These are phyloP conservation scores for Termitomyces sp. DNA, from an alignment of 768 basidiomycete genomes.

Conservation along the genomic window DNA sequence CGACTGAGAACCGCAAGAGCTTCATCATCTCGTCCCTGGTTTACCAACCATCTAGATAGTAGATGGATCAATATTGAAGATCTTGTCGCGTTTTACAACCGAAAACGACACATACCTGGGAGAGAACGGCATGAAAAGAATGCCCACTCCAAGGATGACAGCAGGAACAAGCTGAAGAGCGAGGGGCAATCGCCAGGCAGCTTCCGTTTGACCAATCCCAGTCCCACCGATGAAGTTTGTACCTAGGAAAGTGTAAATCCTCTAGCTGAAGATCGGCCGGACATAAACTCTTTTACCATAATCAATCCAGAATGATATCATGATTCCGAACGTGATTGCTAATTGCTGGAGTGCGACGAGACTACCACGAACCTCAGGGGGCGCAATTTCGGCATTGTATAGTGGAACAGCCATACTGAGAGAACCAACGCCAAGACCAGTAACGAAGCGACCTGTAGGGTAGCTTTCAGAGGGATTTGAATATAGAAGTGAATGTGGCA, in stretches of 20 bases:
- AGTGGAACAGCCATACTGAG: constrained; percentile 82
- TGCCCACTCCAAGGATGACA: constrained; percentile 64
- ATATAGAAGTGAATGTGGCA: not conserved
- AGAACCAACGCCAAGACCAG: constrained; percentile 79
- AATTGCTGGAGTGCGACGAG: constrained; percentile 81
- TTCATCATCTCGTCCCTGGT: constrained; percentile 74
- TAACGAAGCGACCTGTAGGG: constrained; percentile 62
- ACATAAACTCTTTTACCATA: constrained; percentile 29
- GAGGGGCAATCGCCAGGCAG: constrained; percentile 76
- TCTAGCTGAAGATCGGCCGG: constrained; percentile 5
- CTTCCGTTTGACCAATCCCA: constrained; percentile 51
- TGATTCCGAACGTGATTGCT: constrained; percentile 78
- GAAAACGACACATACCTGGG: constrained; percentile 44
- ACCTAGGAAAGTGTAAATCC: constrained; percentile 45
- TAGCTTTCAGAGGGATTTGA: constrained; percentile 14
- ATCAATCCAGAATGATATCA: constrained; percentile 59
- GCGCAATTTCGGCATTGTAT: constrained; percentile 70
- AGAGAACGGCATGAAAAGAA: constrained; percentile 77
- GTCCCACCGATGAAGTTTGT: constrained; percentile 75
- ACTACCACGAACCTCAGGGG: constrained; percentile 79
- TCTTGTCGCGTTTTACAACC: not conserved
- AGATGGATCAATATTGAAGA: not conserved
- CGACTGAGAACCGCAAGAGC: constrained; percentile 60
- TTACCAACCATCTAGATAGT: constrained; percentile 63
- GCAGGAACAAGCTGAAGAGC: constrained; percentile 76